Percentiles rank a stretch among this genome's conserved stretches.
Evolutionary conservation across 768 basidiomycete species (phyloP).

Genomic region (Cystobasidium ongulense): DNA sequence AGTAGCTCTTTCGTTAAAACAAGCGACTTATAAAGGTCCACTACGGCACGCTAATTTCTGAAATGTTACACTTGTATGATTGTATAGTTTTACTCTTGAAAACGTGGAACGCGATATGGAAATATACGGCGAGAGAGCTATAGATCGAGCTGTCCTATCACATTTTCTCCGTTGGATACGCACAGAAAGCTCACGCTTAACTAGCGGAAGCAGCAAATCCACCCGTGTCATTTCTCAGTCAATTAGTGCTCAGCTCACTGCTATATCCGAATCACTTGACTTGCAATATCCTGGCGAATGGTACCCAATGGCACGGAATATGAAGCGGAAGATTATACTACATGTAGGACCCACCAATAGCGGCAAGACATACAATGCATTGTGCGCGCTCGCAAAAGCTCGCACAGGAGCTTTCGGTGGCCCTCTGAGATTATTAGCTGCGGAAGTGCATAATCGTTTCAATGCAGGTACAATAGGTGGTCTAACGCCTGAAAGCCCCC

Average conservation of each 20-base stretch:
- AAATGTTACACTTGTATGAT: too few species aligned
- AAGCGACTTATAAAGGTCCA: too few species aligned
- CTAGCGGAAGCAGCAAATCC: not conserved
- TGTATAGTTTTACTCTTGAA: not conserved
- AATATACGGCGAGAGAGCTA: constrained; percentile 1
- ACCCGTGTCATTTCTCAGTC: not conserved
- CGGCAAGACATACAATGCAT: constrained; percentile 89
- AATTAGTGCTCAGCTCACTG: constrained; percentile 1
- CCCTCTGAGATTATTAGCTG: constrained; percentile 81
- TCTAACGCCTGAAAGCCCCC: constrained; percentile 33
- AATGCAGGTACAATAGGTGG: constrained; percentile 83
- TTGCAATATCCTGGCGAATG: constrained; percentile 34
- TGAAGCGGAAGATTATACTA: constrained; percentile 72
- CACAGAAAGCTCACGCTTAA: not conserved
- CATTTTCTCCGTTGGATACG: constrained; percentile 22
- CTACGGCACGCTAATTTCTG: too few species aligned
- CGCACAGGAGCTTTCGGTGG: constrained; percentile 73
- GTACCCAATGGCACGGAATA: constrained; percentile 52
- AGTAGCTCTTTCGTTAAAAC: not conserved
- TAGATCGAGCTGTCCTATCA: constrained; percentile 25
- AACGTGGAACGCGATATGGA: not conserved
- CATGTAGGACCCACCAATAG: constrained; percentile 97
- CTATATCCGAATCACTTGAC: constrained; percentile 18
- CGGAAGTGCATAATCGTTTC: constrained; percentile 85
- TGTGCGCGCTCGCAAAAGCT: constrained; percentile 75